Evolutionary conservation across 1,139 yeast species (phyloP), one percentile per base, ranked within the genome.

Genomic region (Lodderomyces parapsilosis): DNA sequence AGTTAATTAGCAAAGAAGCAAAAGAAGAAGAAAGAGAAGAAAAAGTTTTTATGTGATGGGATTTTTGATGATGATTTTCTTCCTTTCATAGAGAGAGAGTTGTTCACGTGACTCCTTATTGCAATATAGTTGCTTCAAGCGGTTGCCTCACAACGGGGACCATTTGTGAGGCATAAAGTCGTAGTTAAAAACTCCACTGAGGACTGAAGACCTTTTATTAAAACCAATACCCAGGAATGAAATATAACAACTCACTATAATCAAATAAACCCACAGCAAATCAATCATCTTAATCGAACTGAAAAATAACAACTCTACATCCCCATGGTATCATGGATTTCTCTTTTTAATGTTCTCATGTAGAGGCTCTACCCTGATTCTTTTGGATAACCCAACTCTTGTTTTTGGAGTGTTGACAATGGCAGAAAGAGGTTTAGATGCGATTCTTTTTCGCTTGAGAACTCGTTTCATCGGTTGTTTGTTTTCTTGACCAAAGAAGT

Each of bases 301-400:
- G 20, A 30, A 30, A 14, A 30, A 8, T 6, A 30, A 4, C 20
- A 11, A 30, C 15, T 9, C 6, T 5, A 27, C 13, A 14, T 27
- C 6, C 31, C n/a, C n/a, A n/a, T n/a, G n/a, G n/a, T n/a, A 27
- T n/a, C 15, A 27, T 30, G 6, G 13, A n/a, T 14, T 30, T 9
- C 8, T 30, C 37, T 36, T 46, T 33, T 43, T 47, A 38, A 58
- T 39, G 36, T 54, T 49, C 38, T 53, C 52, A 51, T 69, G 74
- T 41, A 68, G 55, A 10, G 71, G 54, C 25, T 66, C 74, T 3
- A 69, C 54, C 40, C 54, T 61, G 17, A 47, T 45, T 36, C 56
- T 51, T 45, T 55, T 62, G 4, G 68, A 67, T 38, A 69, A 57
- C 3, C 75, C 75, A 6, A 66, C 66, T 42, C 66, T 54, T 36